Evolutionary conservation across 148 eudicot genomes (phyloP), one percentile per base, ranked within the genome.

Genomic region (Nyssa sinensis): DNA sequence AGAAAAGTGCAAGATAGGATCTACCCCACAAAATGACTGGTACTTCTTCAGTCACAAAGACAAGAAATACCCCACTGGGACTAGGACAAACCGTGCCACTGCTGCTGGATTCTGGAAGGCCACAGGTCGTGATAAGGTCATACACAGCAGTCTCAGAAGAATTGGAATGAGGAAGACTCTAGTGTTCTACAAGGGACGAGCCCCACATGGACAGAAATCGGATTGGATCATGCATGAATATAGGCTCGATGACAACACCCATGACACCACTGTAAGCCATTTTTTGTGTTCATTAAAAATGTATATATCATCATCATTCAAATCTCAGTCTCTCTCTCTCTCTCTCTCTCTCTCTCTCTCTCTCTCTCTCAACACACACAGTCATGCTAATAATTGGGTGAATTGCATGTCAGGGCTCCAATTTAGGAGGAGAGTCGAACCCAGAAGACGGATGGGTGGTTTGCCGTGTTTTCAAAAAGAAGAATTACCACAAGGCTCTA

Each of bases 141-240:
- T 91, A 7, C 62, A 78, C 44, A 79, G 83, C 53, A 80, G 72
- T 74, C 39, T 24, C 12, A 74, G 76, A 30, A 69, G 79, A 31
- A 85, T 89, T 5, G 97, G 97, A 27, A 86, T 82, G 89, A 80
- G 93, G 53, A 91, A 91, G 77, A 88, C 96, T 0, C 84, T 91
- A 0, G 97, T 91, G 24, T 91, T 89, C 73, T 89, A 91, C 82
- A 84, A 82, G 73, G 97, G 97, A 21, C 67, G 90, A 72, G 93
- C 97, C 21, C 97, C 93, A 1, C 87, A 86, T 69, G 97, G 97
- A 13, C 81, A 81, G 33, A 89, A 91, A 70, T 83, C 97, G 0
- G 88, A 86, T 51, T 91, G 97, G 97, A 91, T 91, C 78, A 91
- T 89, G 93, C 97, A 91, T 63, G 97, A 91, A 51, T 91, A 87